Conservation (phyloP, 2,329 filamentous ascomycete genomes). For the Gnomoniopsis smithogilvyi region DNA sequence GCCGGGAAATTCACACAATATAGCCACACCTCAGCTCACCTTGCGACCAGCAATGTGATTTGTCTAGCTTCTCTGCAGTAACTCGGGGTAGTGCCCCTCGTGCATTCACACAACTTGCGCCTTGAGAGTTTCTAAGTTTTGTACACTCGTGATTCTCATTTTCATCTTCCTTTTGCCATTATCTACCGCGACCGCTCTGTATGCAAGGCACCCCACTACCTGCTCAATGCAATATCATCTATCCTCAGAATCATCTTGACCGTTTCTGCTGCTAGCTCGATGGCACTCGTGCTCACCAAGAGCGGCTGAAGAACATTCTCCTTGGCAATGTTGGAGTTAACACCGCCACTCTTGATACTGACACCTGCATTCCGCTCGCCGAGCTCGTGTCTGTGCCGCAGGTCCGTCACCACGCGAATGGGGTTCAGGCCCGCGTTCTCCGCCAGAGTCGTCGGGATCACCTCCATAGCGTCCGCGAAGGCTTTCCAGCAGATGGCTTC, state of each 20-base stretch:
- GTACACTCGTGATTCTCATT: background rate
- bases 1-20: too few species aligned
- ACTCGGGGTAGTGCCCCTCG: background rate
- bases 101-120: too few species aligned
- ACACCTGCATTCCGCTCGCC: slow-evolving; percentile 96
- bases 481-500: slow-evolving; percentile 99
- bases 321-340: slow-evolving; percentile 94
- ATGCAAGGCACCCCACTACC: slow-evolving; percentile 36
- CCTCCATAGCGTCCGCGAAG: slow-evolving; percentile 95
- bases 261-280: slow-evolving; percentile 95
- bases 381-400: slow-evolving; percentile 90
- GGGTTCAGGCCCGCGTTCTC: slow-evolving; percentile 98
- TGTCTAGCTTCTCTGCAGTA: background rate
- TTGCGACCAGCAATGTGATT: background rate
- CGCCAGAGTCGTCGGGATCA: slow-evolving; percentile 92
- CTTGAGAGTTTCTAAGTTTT: background rate
- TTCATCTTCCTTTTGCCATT: background rate
- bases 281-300: slow-evolving; percentile 93
- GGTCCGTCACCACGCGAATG: slow-evolving; percentile 96
- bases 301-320: slow-evolving; percentile 96
- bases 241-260: slow-evolving; percentile 87
- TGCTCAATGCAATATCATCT: slow-evolving; percentile 63
- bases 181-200: background rate
- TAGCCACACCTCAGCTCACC: too few species aligned
- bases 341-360: slow-evolving; percentile 95